Evolutionary conservation across 2,329 filamentous ascomycete species (phyloP).

Genomic region (Phialophora macrospora): DNA sequence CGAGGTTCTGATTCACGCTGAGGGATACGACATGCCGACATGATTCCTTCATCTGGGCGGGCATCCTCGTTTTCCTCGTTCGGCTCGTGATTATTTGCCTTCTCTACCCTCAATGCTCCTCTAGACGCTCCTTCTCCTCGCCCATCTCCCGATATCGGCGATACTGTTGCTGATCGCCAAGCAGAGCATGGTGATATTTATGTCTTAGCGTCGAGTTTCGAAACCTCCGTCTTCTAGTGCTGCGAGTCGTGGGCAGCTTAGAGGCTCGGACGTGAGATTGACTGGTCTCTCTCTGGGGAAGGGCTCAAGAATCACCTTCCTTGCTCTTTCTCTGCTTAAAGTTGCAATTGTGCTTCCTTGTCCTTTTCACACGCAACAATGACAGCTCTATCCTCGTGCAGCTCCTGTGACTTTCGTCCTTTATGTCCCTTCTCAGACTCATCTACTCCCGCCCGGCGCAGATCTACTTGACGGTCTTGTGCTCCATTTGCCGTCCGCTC

Average conservation of each 20-base stretch:
- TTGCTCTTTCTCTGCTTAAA: background rate
- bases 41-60: background rate
- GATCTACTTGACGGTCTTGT: background rate
- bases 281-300: background rate
- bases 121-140: background rate
- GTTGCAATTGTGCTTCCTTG: background rate
- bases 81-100: background rate
- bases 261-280: background rate
- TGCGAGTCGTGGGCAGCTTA: background rate
- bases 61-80: too few relatives aligned
- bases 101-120: background rate
- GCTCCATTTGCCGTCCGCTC: background rate
- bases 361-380: background rate
- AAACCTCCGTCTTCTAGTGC: background rate
- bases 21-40: background rate
- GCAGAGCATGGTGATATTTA: slow-evolving; percentile 1
- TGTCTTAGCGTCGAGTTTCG: background rate
- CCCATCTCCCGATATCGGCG: background rate
- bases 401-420: background rate
- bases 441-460: background rate
- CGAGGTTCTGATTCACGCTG: background rate
- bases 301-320: background rate
- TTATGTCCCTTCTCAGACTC: background rate
- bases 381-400: background rate
- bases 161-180: background rate